Evolutionary conservation across 2,329 filamentous ascomycete species (phyloP).

Genomic region (Botrytis byssoidea): DNA sequence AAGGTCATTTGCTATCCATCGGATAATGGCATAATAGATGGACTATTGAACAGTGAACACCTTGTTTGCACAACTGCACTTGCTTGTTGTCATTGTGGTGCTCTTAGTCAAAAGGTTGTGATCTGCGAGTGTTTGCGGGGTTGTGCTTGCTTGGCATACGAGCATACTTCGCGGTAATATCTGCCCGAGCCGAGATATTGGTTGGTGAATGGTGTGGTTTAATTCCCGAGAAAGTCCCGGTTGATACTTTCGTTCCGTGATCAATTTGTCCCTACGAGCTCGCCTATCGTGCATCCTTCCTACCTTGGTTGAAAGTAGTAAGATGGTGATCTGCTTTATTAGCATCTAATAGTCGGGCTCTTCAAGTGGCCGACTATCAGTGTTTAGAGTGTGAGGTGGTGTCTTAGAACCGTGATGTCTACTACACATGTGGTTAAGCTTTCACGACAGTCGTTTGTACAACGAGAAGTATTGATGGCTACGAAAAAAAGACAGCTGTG

Average conservation of each 20-base stretch:
- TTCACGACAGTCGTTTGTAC: not conserved
- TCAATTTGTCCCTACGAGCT: not conserved
- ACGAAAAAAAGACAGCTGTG: not conserved
- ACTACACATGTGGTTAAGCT: not conserved
- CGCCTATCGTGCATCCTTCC: no score
- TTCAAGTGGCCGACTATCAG: no score
- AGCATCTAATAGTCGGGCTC: not conserved
- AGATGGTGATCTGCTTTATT: not conserved
- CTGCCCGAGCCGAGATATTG: not conserved
- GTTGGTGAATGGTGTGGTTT: not conserved
- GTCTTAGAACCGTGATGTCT: not conserved
- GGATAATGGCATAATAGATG: not conserved
- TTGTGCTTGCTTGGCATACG: not conserved
- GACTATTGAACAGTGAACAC: not conserved
- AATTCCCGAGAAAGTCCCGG: not conserved
- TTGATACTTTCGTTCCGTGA: not conserved
- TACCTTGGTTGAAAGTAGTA: not conserved
- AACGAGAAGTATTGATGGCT: not conserved
- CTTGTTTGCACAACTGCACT: not conserved
- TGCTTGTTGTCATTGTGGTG: conserved; percentile 1
- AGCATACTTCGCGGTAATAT: not conserved
- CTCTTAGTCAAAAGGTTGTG: not conserved
- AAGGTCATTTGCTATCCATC: not conserved
- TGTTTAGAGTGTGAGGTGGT: not conserved
- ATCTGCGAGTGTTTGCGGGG: conserved; percentile 1